A percentile compares a stretch with the other conserved stretches of the same genome.
phyloP scores from a whole-genome alignment of 2,329 filamentous ascomycete genomes.

The Pyricularia pennisetigena region DNA sequence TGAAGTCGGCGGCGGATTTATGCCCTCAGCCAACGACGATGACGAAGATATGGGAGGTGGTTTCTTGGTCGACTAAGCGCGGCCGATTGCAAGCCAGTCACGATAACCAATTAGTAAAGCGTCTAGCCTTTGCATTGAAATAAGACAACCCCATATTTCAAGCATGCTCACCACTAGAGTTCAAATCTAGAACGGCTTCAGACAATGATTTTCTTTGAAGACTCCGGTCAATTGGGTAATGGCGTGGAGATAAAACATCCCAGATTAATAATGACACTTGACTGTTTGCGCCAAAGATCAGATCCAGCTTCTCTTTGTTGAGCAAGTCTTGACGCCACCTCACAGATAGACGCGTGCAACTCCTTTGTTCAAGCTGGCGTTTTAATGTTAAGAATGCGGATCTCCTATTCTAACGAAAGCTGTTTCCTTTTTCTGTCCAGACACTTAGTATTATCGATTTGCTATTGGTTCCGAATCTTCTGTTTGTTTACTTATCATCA shows the following conservation, averaged over 20 bases:
- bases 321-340: neutral
- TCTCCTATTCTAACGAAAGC: neutral
- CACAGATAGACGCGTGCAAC: neutral
- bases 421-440: neutral
- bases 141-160: neutral
- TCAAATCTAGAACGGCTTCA: neutral
- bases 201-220: neutral
- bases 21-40: slow-evolving; percentile 10
- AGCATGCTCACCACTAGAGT: neutral
- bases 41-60: slow-evolving; percentile 16
- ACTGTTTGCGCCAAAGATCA: neutral
- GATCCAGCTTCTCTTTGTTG: neutral
- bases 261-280: neutral
- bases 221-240: neutral
- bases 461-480: neutral
- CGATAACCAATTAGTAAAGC: neutral
- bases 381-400: neutral
- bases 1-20: slow-evolving; percentile 10
- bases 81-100: neutral
- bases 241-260: neutral
- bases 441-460: neutral
- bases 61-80: slow-evolving; percentile 11
- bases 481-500: neutral
- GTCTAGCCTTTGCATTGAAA: neutral
- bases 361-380: neutral